phyloP scores from a whole-genome alignment of 176 grass and related monocot species.

The Lolium perenne region DNA sequence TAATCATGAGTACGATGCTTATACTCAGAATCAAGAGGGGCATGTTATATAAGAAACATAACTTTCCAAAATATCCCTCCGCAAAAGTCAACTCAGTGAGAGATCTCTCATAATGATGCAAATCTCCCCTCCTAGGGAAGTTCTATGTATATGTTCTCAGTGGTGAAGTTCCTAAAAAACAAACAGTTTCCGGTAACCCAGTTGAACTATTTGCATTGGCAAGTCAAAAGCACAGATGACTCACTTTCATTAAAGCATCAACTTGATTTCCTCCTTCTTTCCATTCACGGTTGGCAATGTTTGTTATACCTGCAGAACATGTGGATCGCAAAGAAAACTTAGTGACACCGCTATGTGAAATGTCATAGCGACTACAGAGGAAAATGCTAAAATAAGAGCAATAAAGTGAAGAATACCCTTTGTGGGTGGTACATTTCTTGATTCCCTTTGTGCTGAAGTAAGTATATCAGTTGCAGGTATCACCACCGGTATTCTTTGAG shows the following conservation, averaged over 20 bases:
- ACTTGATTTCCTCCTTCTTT: constrained; percentile 93
- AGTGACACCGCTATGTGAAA: constrained; percentile 32
- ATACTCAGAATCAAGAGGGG: not conserved
- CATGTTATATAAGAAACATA: constrained; percentile 35
- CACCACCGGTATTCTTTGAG: constrained; percentile 95
- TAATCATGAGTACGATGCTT: not conserved
- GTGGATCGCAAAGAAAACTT: constrained; percentile 24
- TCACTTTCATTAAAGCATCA: constrained; percentile 98
- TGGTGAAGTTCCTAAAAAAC: constrained; percentile 77
- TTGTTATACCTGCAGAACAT: constrained; percentile 71
- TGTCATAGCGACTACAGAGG: not conserved
- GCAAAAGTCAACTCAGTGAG: constrained; percentile 96
- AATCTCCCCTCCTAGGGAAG: constrained; percentile 76
- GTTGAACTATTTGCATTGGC: not conserved
- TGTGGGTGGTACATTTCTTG: constrained; percentile 81
- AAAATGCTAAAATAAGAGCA: not conserved
- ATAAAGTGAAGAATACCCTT: constrained; percentile 65
- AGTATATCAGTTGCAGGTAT: constrained; percentile 88
- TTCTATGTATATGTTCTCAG: constrained; percentile 79
- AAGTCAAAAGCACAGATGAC: not conserved
- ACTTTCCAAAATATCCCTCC: constrained; percentile 90
- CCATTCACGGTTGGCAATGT: constrained; percentile 91
- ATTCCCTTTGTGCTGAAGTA: constrained; percentile 91
- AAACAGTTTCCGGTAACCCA: constrained; percentile 26
- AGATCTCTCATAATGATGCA: constrained; percentile 95